phyloP scores from a whole-genome alignment of 139 green algal species.

The Astrephomene gubernaculifera region DNA sequence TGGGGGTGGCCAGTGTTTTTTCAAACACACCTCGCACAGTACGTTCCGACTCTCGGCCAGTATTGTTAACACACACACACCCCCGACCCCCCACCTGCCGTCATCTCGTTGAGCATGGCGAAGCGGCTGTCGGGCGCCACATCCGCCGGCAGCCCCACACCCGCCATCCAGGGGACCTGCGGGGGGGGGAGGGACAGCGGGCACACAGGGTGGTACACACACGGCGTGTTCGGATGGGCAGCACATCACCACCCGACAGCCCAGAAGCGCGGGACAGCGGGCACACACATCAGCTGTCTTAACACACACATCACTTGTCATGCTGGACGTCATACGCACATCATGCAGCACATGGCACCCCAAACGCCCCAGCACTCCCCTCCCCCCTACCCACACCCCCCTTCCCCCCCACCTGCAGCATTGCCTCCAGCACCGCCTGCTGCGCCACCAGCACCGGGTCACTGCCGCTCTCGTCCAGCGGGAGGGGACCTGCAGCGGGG shows the following conservation, averaged over 20 bases:
- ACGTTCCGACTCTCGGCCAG: no score
- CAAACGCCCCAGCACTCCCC: neutral
- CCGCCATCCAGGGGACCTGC: constrained; percentile 30
- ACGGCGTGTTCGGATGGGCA: no score
- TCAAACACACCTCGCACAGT: no score
- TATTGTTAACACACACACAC: no score
- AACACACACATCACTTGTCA: neutral
- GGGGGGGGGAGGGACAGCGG: neutral
- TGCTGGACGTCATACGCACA: no score
- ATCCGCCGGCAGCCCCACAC: neutral
- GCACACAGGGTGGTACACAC: no score
- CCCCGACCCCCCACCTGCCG: constrained; percentile 19
- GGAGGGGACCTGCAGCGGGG: neutral
- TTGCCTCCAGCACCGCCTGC: constrained; percentile 67
- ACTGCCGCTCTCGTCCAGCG: constrained; percentile 25
- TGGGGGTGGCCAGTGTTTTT: neutral
- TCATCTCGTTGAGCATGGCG: constrained; percentile 84
- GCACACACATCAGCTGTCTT: neutral
- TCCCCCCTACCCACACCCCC: neutral
- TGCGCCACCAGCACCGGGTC: constrained; percentile 23
- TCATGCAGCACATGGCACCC: no score
- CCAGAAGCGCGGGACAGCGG: neutral
- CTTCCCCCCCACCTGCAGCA: constrained; percentile 59
- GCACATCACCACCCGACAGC: neutral
- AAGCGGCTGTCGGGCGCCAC: constrained; percentile 64